These are phyloP conservation scores for Castanospermum australe DNA, from an alignment of 306 rosid species.

Conservation along the genomic window DNA sequence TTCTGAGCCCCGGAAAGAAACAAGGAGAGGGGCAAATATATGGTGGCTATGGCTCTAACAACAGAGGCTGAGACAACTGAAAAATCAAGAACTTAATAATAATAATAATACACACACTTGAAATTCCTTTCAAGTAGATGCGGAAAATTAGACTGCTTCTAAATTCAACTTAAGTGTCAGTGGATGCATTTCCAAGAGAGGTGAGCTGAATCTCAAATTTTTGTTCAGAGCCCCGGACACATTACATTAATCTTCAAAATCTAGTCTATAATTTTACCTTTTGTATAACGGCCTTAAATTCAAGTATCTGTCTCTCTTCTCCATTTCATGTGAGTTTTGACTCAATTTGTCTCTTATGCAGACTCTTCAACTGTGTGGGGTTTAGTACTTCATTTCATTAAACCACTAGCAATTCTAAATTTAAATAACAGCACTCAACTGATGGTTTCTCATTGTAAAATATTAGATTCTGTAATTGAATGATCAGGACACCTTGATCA, in stretches of 20 bases:
- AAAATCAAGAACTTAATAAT: neutral
- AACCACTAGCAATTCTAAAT: neutral
- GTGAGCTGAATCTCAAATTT: neutral
- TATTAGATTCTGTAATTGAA: neutral
- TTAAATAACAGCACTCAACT: neutral
- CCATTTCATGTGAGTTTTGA: neutral
- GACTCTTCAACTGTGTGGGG: neutral
- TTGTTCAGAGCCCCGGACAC: neutral
- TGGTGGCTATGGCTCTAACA: neutral
- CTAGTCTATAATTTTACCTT: neutral
- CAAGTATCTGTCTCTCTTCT: neutral
- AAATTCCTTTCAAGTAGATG: neutral
- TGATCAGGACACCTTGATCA: neutral
- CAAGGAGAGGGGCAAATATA: neutral
- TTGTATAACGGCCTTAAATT: neutral
- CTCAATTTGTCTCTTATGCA: neutral
- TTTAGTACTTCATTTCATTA: too few species aligned
- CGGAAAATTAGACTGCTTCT: neutral
- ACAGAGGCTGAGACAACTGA: neutral
- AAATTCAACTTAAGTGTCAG: neutral
- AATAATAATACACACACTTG: neutral
- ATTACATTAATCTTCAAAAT: neutral
- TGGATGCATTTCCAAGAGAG: neutral
- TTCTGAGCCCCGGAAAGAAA: neutral
- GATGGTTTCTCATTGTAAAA: neutral